A percentile compares a stretch with the other conserved stretches of the same genome.
These are phyloP conservation scores for Sergeia podlipaevii DNA, from an alignment of 208 protist species.

Conservation along the genomic window DNA sequence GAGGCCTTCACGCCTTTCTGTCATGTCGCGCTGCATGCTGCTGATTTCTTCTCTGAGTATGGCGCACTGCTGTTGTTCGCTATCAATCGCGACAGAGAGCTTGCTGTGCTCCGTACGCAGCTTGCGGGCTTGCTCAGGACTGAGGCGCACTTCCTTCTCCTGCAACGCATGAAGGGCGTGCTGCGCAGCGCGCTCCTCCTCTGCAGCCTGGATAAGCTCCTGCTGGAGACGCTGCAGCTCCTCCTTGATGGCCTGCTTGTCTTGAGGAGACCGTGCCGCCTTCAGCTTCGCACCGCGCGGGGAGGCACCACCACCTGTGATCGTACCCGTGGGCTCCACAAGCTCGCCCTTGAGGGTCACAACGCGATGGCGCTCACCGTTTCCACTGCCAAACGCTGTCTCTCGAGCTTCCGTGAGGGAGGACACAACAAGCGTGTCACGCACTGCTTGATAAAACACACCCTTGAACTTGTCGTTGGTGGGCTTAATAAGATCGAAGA, in stretches of 20 bases:
- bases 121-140: constrained; percentile 44
- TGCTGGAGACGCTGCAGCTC: constrained; percentile 69
- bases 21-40: constrained; percentile 19
- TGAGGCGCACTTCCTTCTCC: constrained; percentile 46
- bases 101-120: constrained; percentile 42
- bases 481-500: constrained; percentile 95
- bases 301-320: constrained; percentile 96
- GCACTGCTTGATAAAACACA: constrained; percentile 97
- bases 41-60: constrained; percentile 30
- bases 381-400: constrained; percentile 66
- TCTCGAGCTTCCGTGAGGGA: constrained; percentile 90
- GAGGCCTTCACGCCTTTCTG: constrained; percentile 17
- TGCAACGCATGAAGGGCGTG: constrained; percentile 61
- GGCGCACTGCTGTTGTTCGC: constrained; percentile 30
- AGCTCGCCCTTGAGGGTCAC: constrained; percentile 97
- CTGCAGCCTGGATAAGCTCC: constrained; percentile 66
- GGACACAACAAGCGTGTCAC: constrained; percentile 96
- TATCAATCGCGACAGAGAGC: constrained; percentile 41
- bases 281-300: constrained; percentile 83
- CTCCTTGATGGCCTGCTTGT: constrained; percentile 70
- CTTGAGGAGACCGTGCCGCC: constrained; percentile 63
- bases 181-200: constrained; percentile 64
- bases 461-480: constrained; percentile 81
- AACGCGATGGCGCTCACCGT: constrained; percentile 86
- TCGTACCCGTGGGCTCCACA: constrained; percentile 97